A percentile compares a stretch with the other conserved stretches of the same genome.
Evolutionary conservation across 768 basidiomycete species (phyloP).

Genomic region (Termitomyces sp.): DNA sequence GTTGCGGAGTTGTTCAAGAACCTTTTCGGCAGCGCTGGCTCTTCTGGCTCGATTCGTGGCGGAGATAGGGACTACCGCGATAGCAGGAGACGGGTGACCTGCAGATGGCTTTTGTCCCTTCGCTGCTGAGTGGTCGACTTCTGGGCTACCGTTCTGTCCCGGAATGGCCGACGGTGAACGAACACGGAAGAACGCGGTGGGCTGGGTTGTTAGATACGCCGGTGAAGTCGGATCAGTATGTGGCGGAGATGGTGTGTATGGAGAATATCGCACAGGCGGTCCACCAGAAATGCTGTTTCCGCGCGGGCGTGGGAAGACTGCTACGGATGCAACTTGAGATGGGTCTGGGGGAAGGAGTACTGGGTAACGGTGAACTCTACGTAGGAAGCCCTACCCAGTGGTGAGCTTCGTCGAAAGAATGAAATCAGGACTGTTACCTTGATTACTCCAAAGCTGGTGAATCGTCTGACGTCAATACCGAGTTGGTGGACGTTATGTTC

Average conservation of each 20-base stretch:
- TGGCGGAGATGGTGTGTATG: conserved; percentile 22
- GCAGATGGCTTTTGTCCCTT: conserved; percentile 11
- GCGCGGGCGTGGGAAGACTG: conserved; percentile 32
- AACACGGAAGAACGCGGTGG: conserved; percentile 19
- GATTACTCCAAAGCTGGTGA: conserved; percentile 96
- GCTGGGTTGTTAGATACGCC: conserved; percentile 13
- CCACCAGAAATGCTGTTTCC: conserved; percentile 34
- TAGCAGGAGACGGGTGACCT: conserved; percentile 18
- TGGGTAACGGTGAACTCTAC: conserved; percentile 92
- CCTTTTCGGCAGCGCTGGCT: conserved; percentile 65
- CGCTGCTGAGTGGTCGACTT: conserved; percentile 10
- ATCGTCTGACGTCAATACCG: conserved; percentile 90
- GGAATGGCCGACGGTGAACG: conserved; percentile 25
- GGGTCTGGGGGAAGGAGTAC: conserved; percentile 52
- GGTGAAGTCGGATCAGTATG: conserved; percentile 17
- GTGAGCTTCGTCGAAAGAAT: conserved; percentile 2
- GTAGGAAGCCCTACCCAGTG: conserved; percentile 72
- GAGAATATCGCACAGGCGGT: conserved; percentile 24
- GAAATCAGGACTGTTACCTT: conserved; percentile 62
- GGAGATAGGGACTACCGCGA: conserved; percentile 22
- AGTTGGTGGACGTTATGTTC: conserved; percentile 61
- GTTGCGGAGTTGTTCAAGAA: conserved; percentile 61
- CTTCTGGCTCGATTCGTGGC: conserved; percentile 43
- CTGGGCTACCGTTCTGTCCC: conserved; percentile 24
- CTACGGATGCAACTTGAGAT: conserved; percentile 16